Percentiles rank a stretch among this genome's conserved stretches.
These are phyloP conservation scores for Fusarium floridanum DNA, from an alignment of 2,329 filamentous ascomycete genomes.

Conservation along the genomic window DNA sequence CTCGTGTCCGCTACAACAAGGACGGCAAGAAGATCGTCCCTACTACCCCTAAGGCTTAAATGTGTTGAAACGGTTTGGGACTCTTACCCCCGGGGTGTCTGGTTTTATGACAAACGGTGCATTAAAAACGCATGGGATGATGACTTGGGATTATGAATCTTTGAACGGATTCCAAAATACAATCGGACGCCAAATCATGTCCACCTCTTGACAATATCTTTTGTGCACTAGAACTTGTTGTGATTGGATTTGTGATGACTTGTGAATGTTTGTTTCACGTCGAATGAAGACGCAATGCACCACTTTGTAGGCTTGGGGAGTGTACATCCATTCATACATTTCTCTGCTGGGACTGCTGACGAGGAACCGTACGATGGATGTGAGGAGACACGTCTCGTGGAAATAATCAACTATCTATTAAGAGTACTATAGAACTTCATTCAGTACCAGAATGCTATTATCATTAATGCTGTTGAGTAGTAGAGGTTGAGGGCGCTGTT, in stretches of 20 bases:
- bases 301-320: background rate
- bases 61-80: constrained; percentile 49
- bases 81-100: constrained; percentile 48
- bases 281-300: background rate
- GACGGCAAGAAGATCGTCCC: constrained; percentile 99
- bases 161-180: constrained; percentile 47
- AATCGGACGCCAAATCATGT: constrained; percentile 47
- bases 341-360: too few relatives aligned
- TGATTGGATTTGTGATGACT: background rate
- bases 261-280: background rate
- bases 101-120: constrained; percentile 52
- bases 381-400: too few relatives aligned
- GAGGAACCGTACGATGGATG: background rate
- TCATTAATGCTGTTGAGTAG: background rate
- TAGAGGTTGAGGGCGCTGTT: too few relatives aligned
- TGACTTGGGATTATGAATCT: constrained; percentile 51
- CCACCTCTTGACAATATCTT: constrained; percentile 26
- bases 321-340: background rate
- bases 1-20: constrained; percentile 99
- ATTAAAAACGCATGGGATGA: constrained; percentile 55
- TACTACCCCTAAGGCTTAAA: constrained; percentile 63
- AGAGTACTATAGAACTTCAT: background rate
- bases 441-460: accelerated
- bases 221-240: background rate
- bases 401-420: too few relatives aligned